These are phyloP conservation scores for Aureobasidium sp. DNA, from an alignment of 2,329 filamentous ascomycete genomes.

Conservation along the genomic window DNA sequence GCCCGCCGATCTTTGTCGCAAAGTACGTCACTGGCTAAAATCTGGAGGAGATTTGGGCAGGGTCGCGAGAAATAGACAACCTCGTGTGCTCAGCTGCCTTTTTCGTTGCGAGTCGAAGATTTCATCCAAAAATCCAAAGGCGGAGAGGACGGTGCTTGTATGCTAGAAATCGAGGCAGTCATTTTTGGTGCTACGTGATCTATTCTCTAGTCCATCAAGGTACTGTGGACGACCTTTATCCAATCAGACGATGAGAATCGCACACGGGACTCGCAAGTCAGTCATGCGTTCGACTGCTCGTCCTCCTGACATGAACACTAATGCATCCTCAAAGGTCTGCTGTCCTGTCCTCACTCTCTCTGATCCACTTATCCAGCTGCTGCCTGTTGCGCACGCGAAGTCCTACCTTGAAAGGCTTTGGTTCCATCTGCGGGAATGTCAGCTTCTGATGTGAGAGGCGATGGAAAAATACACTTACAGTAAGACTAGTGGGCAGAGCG, in stretches of 20 bases:
- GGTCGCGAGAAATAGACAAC: neutral
- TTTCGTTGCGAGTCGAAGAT: neutral
- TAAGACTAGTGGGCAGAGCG: constrained; percentile 34
- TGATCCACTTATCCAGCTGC: constrained; percentile 40
- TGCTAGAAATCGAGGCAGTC: neutral
- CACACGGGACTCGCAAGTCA: neutral
- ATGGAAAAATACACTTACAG: neutral
- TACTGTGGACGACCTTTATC: neutral
- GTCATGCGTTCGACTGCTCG: neutral
- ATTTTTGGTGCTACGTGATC: neutral
- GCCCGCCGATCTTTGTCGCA: neutral
- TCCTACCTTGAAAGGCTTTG: constrained; percentile 45
- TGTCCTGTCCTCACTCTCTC: constrained; percentile 41
- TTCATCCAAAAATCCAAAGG: neutral
- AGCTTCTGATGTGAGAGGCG: neutral
- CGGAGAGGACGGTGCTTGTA: neutral
- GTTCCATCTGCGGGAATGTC: constrained; percentile 40
- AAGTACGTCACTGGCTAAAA: neutral
- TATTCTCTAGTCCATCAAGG: constrained; percentile 4
- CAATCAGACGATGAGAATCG: neutral
- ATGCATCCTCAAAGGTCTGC: constrained; percentile 29
- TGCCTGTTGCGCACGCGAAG: constrained; percentile 37
- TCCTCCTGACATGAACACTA: neutral
- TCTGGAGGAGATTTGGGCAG: neutral
- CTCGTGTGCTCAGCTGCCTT: neutral